A percentile compares a stretch with the other conserved stretches of the same genome.
Conservation (phyloP, 441 rosid species). For the Viola pubescens region DNA sequence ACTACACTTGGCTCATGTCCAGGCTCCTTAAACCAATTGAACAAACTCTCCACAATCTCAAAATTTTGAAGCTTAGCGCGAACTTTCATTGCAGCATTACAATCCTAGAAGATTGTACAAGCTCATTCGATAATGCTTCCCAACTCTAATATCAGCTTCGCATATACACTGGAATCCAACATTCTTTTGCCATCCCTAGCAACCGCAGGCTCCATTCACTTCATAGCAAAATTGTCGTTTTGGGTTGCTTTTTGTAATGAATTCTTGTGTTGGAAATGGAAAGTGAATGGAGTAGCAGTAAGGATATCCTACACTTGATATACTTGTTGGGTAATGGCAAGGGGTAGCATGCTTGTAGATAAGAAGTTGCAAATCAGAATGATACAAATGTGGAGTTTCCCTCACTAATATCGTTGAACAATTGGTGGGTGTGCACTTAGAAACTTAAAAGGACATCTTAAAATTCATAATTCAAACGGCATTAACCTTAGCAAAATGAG, state of each 20-base stretch:
- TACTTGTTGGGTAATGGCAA: too few relatives aligned
- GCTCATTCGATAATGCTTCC: constrained; percentile 49
- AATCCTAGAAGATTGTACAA: constrained; percentile 41
- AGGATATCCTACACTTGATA: too few relatives aligned
- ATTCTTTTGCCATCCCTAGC: constrained; percentile 45
- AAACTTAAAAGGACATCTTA: too few relatives aligned
- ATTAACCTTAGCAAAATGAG: too few relatives aligned
- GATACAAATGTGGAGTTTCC: too few relatives aligned
- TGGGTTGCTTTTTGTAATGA: constrained; percentile 39
- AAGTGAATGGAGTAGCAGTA: not conserved
- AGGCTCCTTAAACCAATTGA: constrained; percentile 53
- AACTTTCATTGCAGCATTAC: constrained; percentile 76
- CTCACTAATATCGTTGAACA: too few relatives aligned
- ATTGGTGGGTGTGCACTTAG: too few relatives aligned
- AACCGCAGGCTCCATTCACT: constrained; percentile 43
- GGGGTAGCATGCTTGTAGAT: not conserved
- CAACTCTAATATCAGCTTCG: constrained; percentile 61
- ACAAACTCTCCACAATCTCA: constrained; percentile 56
- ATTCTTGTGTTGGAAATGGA: constrained; percentile 14
- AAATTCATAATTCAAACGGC: too few relatives aligned
- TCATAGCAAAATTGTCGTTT: constrained; percentile 43
- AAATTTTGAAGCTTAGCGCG: constrained; percentile 50
- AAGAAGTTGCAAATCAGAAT: not conserved
- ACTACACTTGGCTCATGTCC: constrained; percentile 57
- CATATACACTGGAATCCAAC: constrained; percentile 52